Evolutionary conservation across 371 early-diverging fungal species (phyloP), one percentile per base, ranked within the genome.

Genomic region (Mucor irregularis): DNA sequence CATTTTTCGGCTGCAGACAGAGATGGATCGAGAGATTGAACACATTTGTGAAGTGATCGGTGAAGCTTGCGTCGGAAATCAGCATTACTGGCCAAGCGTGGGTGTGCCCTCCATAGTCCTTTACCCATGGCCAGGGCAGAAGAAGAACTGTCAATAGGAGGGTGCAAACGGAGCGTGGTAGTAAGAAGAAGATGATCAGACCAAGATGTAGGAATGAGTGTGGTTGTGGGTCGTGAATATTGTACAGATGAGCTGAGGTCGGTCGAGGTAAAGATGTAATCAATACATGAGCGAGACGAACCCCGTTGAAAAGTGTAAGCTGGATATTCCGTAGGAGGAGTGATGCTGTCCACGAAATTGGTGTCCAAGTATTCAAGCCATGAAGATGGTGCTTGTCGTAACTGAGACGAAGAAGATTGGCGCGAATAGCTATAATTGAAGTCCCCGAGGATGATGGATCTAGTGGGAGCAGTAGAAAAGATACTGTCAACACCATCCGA

Each of bases 81-180:
- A 5, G 28, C 10, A 6, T 37, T 29, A 5, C 16, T 1, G 14
- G 58, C 58, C 21, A 57, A 16, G 25, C 43, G 34, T 21, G 60
- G 60, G 31, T 59, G 19, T 26, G 60, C 52, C 14, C 60, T 45
- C 60, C 53, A 59, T 2, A 59, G 5, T 2, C 60, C 53, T 47
- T 59, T 59, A 26, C 58, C 58, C 21, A 30, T 17, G 5, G n/a
- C n/a, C 40, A 30, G 24, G 2, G n/a, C 10, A 2, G 52, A 8
- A 43, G 19, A n/a, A 4, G 31, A 11, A 33, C 16, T 17, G 28
- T 30, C 43, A 24, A 22, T 17, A 16, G 43, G 26, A 19, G 58
- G 37, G 22, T 4, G 26, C 39, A 49, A 29, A 4, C 30, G 24
- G 14, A 57, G 28, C 4, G 16, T 10, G 9, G 17, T 5, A 35